Evolutionary conservation across 306 rosid genomes (phyloP).

Genomic region (Castanea sativa): DNA sequence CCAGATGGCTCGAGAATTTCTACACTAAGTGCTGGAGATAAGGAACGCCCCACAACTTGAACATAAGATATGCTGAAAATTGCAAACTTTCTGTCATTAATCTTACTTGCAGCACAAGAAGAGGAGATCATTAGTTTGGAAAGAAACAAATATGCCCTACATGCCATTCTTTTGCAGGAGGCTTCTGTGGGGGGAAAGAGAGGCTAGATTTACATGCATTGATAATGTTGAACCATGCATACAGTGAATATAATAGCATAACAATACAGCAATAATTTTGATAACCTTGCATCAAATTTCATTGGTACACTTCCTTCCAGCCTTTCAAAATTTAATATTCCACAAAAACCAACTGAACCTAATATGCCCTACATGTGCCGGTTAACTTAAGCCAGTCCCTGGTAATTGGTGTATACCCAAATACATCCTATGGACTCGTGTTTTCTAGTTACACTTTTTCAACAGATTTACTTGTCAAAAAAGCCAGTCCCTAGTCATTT

Average conservation of each 20-base stretch:
- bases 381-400: not conserved
- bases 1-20: slow-evolving; percentile 60
- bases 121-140: not conserved
- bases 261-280: not conserved
- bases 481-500: not conserved
- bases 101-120: not conserved
- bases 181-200: not conserved
- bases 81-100: slow-evolving; percentile 17
- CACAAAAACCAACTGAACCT: not conserved
- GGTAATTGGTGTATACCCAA: no score
- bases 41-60: slow-evolving; percentile 54
- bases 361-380: not conserved
- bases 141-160: not conserved
- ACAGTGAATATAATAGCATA: not conserved
- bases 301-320: not conserved
- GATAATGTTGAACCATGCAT: not conserved
- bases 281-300: not conserved
- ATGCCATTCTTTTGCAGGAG: not conserved
- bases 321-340: not conserved
- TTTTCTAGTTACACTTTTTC: no score
- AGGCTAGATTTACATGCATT: not conserved
- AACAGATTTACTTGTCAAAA: no score
- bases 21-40: slow-evolving; percentile 61
- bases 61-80: slow-evolving; percentile 70
- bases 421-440: no score